Evolutionary conservation across 352 stramenopile species (phyloP).

Genomic region (Aphanomyces cochlioides): DNA sequence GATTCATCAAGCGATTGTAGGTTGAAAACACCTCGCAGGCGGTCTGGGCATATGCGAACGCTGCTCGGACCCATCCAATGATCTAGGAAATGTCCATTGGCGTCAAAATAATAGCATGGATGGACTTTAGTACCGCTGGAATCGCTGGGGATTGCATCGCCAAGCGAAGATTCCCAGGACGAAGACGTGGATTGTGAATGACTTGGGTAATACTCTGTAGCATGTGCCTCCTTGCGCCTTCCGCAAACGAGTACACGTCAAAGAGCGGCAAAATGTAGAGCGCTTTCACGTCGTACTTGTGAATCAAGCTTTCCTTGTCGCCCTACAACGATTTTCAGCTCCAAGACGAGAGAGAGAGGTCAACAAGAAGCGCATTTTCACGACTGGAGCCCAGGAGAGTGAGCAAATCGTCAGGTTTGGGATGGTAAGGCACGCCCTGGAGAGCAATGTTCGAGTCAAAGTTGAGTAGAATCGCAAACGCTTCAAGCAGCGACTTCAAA

Average conservation of each 20-base stretch:
- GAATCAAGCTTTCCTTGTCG: constrained; percentile 74
- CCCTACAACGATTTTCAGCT: constrained; percentile 30
- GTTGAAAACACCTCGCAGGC: constrained; percentile 64
- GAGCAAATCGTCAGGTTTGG: constrained; percentile 57
- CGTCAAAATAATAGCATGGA: not conserved
- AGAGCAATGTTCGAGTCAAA: constrained; percentile 71
- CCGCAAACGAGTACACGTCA: constrained; percentile 73
- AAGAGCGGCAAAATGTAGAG: constrained; percentile 77
- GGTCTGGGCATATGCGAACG: constrained; percentile 63
- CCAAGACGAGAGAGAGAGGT: not conserved
- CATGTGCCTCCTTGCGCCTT: constrained; percentile 55
- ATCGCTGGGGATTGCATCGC: constrained; percentile 60
- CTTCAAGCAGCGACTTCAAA: constrained; percentile 59
- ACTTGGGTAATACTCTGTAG: constrained; percentile 59
- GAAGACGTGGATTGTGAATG: constrained; percentile 67
- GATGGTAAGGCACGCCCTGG: constrained; percentile 39
- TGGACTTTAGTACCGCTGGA: constrained; percentile 32
- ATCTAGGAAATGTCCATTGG: constrained; percentile 25
- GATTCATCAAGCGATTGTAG: constrained; percentile 49
- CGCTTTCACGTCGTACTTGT: constrained; percentile 72
- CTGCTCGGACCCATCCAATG: constrained; percentile 67
- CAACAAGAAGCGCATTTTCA: constrained; percentile 66
- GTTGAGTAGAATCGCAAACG: constrained; percentile 61
- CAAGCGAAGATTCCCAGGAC: constrained; percentile 59
- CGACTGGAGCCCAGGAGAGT: constrained; percentile 66